A percentile compares a stretch with the other conserved stretches of the same genome.
Evolutionary conservation across 345 rosid genomes (phyloP).

Genomic region (Pugionium cornutum): DNA sequence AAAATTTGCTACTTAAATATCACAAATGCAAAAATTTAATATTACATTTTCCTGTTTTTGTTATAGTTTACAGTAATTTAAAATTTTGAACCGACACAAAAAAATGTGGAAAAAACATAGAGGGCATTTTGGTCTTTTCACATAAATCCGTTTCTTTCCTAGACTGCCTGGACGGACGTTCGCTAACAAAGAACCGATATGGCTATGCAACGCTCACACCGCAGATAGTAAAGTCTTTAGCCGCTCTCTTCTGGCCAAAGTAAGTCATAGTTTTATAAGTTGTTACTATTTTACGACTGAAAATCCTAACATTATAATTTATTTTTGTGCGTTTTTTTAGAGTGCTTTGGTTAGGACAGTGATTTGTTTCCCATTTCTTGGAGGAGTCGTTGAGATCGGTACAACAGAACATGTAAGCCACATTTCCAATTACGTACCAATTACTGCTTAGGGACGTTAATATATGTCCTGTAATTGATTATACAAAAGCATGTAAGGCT

Average conservation of each 20-base stretch:
- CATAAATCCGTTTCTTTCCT: too few species aligned
- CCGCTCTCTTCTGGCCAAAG: constrained; percentile 95
- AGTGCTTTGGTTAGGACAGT: constrained; percentile 59
- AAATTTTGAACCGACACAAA: too few species aligned
- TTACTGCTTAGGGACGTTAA: background rate
- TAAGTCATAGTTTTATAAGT: constrained; percentile 33
- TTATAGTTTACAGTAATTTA: too few species aligned
- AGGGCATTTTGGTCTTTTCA: too few species aligned
- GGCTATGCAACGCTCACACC: constrained; percentile 77
- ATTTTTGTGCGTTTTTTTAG: constrained; percentile 18
- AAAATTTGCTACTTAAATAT: too few species aligned
- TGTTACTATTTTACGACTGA: background rate
- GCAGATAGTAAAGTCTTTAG: constrained; percentile 78
- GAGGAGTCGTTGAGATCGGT: constrained; percentile 87
- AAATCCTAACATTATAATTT: constrained; percentile 9
- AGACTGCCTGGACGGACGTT: constrained; percentile 86
- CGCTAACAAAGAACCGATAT: constrained; percentile 53
- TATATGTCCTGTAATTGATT: background rate
- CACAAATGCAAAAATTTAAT: too few species aligned
- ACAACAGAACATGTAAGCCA: constrained; percentile 67
- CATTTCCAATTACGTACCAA: background rate
- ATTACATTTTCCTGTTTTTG: too few species aligned
- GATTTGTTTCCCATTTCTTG: constrained; percentile 70
- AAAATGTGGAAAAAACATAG: too few species aligned
- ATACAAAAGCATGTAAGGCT: background rate